Percentiles rank a stretch among this genome's conserved stretches.
Conservation (phyloP, 106 monocot genomes). For the Acorus gramineus region DNA sequence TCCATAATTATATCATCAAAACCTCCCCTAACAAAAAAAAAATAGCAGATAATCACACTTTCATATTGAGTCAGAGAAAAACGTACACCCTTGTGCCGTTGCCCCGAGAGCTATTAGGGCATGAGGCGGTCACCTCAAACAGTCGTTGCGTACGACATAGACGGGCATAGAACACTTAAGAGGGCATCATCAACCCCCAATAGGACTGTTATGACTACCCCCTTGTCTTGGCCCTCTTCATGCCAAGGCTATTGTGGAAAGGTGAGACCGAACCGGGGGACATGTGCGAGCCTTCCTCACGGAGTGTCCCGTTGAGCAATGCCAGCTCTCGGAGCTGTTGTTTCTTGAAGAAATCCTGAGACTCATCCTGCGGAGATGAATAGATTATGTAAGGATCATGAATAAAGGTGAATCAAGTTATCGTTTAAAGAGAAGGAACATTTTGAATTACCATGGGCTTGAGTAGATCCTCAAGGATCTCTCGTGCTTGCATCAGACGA, state of each 20-base stretch:
- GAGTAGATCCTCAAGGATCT: conserved; percentile 80
- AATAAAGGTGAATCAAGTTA: neutral
- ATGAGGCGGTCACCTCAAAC: conserved; percentile 7
- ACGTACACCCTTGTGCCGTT: conserved; percentile 2
- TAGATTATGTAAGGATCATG: neutral
- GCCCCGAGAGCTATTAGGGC: conserved; percentile 8
- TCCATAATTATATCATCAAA: no score
- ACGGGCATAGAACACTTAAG: neutral
- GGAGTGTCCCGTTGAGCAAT: conserved; percentile 79
- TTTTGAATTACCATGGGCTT: conserved; percentile 73
- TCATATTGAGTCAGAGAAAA: no score
- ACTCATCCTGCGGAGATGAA: conserved; percentile 56
- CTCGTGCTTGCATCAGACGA: conserved; percentile 70
- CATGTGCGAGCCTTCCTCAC: conserved; percentile 63
- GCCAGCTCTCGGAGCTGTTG: conserved; percentile 95
- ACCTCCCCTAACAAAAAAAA: no score
- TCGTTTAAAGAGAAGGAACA: neutral
- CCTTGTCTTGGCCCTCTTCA: conserved; percentile 95
- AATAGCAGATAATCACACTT: no score
- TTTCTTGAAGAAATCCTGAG: conserved; percentile 88
- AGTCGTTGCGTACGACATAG: neutral
- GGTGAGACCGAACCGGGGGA: conserved; percentile 72
- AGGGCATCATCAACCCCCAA: neutral
- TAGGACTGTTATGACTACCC: conserved; percentile 15
- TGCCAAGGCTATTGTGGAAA: conserved; percentile 62